These are phyloP conservation scores for Petrea volubilis DNA, from an alignment of 257 asterid genomes.

Conservation along the genomic window DNA sequence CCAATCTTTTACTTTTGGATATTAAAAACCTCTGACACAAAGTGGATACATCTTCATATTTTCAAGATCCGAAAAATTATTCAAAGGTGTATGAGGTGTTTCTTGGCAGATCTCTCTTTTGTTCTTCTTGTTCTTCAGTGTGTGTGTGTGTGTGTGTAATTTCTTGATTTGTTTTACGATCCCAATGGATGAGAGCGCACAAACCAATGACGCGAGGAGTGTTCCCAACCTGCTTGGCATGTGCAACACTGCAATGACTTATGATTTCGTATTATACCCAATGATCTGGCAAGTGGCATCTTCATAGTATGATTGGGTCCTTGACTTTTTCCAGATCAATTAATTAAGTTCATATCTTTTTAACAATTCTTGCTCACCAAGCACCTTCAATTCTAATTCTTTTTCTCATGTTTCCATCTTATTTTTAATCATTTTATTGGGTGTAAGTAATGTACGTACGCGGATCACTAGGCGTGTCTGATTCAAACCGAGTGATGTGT, in stretches of 20 bases:
- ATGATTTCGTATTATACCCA: conserved; percentile 15
- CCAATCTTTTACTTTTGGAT: conserved; percentile 17
- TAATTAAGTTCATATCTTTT: background rate
- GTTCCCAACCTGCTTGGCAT: conserved; percentile 23
- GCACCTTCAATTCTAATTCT: conserved; percentile 27
- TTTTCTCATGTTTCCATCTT: background rate
- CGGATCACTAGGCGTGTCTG: background rate
- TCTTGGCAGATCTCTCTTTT: background rate
- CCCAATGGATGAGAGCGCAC: conserved; percentile 46
- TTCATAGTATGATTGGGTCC: conserved; percentile 8
- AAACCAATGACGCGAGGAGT: conserved; percentile 17
- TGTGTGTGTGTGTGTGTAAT: too few relatives aligned
- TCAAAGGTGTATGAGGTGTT: conserved; percentile 23
- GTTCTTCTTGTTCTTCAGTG: background rate
- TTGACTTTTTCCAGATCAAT: conserved; percentile 27
- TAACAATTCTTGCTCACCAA: conserved; percentile 23
- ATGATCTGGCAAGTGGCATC: conserved; percentile 36
- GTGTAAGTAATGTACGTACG: background rate
- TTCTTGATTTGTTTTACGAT: conserved; percentile 27
- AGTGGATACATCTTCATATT: conserved; percentile 17
- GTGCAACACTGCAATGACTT: conserved; percentile 35
- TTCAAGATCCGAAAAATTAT: conserved; percentile 12
- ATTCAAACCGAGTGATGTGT: too few relatives aligned
- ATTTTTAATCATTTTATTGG: background rate
- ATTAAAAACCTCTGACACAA: conserved; percentile 28